phyloP scores from a whole-genome alignment of 31 red algal species.

The Odonthalia washingtoniensis region DNA sequence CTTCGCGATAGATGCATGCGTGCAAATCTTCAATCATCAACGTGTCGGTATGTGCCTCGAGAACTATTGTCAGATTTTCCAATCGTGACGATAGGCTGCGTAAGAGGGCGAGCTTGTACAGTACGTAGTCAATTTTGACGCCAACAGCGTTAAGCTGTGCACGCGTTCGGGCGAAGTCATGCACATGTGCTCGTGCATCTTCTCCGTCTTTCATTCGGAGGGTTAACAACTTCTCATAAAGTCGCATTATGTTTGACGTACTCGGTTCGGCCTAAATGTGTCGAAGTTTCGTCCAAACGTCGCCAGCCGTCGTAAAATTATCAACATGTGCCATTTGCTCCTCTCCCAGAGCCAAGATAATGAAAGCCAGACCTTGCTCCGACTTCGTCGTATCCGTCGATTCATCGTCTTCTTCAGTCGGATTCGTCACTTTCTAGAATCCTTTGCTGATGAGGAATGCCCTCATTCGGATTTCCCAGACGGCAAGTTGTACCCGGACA shows the following conservation, averaged over 20 bases:
- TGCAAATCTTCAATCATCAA: not conserved
- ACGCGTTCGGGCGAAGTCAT: not conserved
- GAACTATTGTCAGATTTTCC: not conserved
- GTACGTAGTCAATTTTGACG: not conserved
- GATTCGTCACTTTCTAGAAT: not conserved
- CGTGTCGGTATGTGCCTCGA: not conserved
- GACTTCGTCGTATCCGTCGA: not conserved
- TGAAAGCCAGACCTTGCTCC: not conserved
- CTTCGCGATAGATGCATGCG: not conserved
- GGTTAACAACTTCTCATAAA: not conserved
- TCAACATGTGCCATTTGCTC: not conserved
- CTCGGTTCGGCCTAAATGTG: not conserved
- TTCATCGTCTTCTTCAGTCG: not conserved
- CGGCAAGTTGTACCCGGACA: not conserved
- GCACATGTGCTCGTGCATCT: not conserved
- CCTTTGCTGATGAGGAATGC: not conserved
- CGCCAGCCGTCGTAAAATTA: not conserved
- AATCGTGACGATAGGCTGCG: not conserved
- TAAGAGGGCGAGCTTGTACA: not conserved
- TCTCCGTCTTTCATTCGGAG: not conserved
- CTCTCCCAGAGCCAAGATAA: not conserved
- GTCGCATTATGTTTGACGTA: not conserved
- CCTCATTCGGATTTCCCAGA: not conserved
- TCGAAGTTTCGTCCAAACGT: not conserved
- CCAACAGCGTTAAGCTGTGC: not conserved